A percentile compares a stretch with the other conserved stretches of the same genome.
phyloP scores from a whole-genome alignment of 257 asterid genomes.

The Solanum corneliomulleri region DNA sequence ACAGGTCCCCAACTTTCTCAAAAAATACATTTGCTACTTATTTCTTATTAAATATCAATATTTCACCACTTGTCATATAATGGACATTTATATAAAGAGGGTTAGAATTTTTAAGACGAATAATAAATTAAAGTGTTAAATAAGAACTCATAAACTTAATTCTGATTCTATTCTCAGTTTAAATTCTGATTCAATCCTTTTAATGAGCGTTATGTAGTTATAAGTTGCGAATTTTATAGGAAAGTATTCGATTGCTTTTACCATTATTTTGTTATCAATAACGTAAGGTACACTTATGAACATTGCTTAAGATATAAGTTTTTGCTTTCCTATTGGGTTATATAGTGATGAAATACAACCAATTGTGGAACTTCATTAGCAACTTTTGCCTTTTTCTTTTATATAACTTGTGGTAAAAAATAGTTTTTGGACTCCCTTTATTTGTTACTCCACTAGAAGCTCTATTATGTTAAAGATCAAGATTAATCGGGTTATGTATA shows the following conservation, averaged over 20 bases:
- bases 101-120: neutral
- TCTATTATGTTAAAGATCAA: neutral
- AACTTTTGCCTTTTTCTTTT: neutral
- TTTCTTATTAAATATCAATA: neutral
- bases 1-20: neutral
- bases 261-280: neutral
- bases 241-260: neutral
- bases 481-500: neutral
- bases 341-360: neutral
- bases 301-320: neutral
- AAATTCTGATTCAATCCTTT: neutral
- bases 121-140: fast-evolving
- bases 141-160: neutral
- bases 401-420: neutral
- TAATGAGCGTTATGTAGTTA: neutral
- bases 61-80: neutral
- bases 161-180: no score
- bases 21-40: neutral
- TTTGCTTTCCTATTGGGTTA: neutral
- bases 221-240: neutral
- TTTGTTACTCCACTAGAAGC: neutral
- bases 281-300: neutral
- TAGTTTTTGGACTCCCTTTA: neutral
- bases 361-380: neutral
- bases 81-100: neutral